Percentiles rank a stretch among this genome's conserved stretches.
phyloP scores from a whole-genome alignment of 495 filamentous ascomycete genomes.

The Penicillium verhagenii region DNA sequence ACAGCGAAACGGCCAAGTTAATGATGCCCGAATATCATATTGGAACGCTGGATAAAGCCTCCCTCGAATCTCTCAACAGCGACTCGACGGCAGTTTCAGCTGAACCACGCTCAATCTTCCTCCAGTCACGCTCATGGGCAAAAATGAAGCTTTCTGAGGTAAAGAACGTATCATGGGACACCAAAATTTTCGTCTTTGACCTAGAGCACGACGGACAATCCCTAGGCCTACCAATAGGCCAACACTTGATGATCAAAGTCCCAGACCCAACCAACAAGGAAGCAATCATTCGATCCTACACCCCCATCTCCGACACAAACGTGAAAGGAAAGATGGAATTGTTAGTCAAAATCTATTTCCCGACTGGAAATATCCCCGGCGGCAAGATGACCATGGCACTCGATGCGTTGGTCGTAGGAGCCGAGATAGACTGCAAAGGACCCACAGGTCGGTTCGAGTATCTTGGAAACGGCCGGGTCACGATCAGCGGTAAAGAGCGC shows the following conservation, averaged over 20 bases:
- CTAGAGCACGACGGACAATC: constrained; percentile 71
- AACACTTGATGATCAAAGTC: constrained; percentile 86
- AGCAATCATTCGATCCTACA: constrained; percentile 83
- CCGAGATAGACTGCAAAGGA: constrained; percentile 82
- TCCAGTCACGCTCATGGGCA: constrained; percentile 70
- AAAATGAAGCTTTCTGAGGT: constrained; percentile 66
- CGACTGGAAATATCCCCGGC: constrained; percentile 55
- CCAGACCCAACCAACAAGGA: constrained; percentile 66
- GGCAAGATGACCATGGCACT: constrained; percentile 86
- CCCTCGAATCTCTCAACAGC: constrained; percentile 50
- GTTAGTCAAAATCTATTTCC: constrained; percentile 85
- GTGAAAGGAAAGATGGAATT: constrained; percentile 66
- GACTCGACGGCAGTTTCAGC: constrained; percentile 21
- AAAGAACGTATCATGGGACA: constrained; percentile 71
- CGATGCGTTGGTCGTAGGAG: constrained; percentile 66
- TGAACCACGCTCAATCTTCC: constrained; percentile 58
- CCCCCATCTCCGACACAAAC: constrained; percentile 69
- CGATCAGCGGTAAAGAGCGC: constrained; percentile 58
- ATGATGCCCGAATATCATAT: constrained; percentile 94
- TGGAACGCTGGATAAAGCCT: constrained; percentile 65
- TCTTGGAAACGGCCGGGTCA: constrained; percentile 61
- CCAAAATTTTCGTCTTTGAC: constrained; percentile 77
- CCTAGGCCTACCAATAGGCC: constrained; percentile 80
- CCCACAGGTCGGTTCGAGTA: constrained; percentile 90
- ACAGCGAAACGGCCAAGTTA: constrained; percentile 85